These are phyloP conservation scores for Paecilomyces dactylethromorphus DNA, from an alignment of 2,329 filamentous ascomycete genomes.

Conservation along the genomic window DNA sequence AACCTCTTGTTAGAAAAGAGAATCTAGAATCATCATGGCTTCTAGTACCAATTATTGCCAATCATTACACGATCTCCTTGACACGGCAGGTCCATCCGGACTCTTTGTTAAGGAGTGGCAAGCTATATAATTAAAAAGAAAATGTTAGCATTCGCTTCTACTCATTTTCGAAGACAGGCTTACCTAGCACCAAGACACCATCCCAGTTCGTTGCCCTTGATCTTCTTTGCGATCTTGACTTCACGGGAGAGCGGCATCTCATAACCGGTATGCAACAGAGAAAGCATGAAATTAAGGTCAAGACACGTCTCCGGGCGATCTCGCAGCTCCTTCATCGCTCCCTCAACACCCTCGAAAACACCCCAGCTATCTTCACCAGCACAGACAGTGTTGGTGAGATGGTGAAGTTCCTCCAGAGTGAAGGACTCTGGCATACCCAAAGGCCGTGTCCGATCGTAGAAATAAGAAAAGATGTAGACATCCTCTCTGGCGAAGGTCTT, in stretches of 20 bases:
- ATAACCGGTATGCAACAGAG: conserved; percentile 87
- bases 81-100: conserved; percentile 90
- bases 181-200: conserved; percentile 97
- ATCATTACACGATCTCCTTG: conserved; percentile 59
- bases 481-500: conserved; percentile 92
- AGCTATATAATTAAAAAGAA: conserved; percentile 49
- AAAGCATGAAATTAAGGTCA: conserved; percentile 94
- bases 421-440: conserved; percentile 99
- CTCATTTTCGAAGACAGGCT: conserved; percentile 23
- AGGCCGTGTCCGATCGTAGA: conserved; percentile 88
- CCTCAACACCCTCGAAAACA: conserved; percentile 68
- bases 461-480: conserved; percentile 95
- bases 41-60: background rate
- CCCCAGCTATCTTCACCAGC: conserved; percentile 71
- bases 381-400: conserved; percentile 79
- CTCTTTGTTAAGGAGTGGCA: conserved; percentile 72
- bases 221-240: conserved; percentile 98
- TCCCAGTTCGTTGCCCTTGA: conserved; percentile 90
- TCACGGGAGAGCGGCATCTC: conserved; percentile 96
- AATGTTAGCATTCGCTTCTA: conserved; percentile 28
- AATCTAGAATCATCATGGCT: background rate
- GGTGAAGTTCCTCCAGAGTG: conserved; percentile 81
- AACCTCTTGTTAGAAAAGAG: background rate
- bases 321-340: conserved; percentile 70
- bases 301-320: conserved; percentile 86